These are phyloP conservation scores for Leucocoprinus leucothites DNA, from an alignment of 768 basidiomycete genomes.

Conservation along the genomic window DNA sequence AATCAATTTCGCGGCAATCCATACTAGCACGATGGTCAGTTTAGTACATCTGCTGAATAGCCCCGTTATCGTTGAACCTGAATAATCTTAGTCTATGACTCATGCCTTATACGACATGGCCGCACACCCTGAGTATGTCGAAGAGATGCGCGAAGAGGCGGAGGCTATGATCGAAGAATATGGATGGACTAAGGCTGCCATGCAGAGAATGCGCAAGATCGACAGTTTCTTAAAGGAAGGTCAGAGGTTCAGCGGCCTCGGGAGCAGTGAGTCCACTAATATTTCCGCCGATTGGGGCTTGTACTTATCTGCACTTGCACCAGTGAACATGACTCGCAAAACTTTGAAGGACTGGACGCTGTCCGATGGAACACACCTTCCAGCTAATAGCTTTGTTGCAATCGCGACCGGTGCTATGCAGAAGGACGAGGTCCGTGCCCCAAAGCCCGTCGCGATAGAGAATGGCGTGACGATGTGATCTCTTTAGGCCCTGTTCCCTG, in stretches of 20 bases:
- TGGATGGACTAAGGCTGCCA: slow-evolving; percentile 32
- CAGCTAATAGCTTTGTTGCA: slow-evolving; percentile 28
- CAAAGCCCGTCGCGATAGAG: not conserved
- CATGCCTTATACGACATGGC: slow-evolving; percentile 34
- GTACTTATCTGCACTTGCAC: not conserved
- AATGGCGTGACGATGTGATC: too few relatives aligned
- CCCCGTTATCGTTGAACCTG: not conserved
- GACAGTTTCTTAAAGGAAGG: slow-evolving; percentile 47
- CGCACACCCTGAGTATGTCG: slow-evolving; percentile 27
- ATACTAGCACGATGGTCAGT: slow-evolving; percentile 36
- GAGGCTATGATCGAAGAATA: slow-evolving; percentile 28
- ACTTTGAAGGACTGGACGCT: slow-evolving; percentile 33
- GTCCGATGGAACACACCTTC: slow-evolving; percentile 37
- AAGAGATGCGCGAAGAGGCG: slow-evolving; percentile 40
- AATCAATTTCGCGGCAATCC: slow-evolving; percentile 38
- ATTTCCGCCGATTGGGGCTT: too few relatives aligned
- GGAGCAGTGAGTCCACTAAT: not conserved
- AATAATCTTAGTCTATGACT: slow-evolving; percentile 27
- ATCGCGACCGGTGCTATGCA: slow-evolving; percentile 24
- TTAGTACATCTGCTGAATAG: not conserved
- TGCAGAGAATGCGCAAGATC: slow-evolving; percentile 37
- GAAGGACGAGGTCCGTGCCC: slow-evolving; percentile 13
- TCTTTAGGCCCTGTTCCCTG: slow-evolving; percentile 29
- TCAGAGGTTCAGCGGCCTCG: slow-evolving; percentile 10
- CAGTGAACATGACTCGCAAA: slow-evolving; percentile 22